phyloP scores from a whole-genome alignment of 2,329 filamentous ascomycete species.

The Beauveria medogensis region DNA sequence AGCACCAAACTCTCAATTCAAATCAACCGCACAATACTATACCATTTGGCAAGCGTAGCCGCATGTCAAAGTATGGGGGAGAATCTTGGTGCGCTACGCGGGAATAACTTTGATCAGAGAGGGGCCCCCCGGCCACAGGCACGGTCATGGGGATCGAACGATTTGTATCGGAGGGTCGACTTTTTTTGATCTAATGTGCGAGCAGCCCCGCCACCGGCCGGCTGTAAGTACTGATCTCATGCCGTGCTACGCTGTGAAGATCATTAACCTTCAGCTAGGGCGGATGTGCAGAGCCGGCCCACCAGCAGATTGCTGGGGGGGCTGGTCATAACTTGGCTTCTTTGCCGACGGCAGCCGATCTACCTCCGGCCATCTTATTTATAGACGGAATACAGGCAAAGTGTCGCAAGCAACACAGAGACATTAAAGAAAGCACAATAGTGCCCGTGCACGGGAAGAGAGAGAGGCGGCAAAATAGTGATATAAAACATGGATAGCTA shows the following conservation, averaged over 20 bases:
- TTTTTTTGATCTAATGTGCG: not conserved
- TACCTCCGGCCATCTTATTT: not conserved
- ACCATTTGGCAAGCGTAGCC: too few relatives aligned
- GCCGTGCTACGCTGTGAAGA: not conserved
- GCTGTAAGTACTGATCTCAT: not conserved
- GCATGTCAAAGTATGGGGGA: not conserved
- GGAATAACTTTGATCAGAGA: not conserved
- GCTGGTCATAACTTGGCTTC: not conserved
- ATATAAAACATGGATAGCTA: not conserved
- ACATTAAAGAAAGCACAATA: not conserved
- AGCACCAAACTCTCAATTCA: not conserved
- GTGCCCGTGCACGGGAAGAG: not conserved
- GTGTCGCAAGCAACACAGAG: not conserved
- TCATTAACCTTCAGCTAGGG: not conserved
- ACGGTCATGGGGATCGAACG: not conserved
- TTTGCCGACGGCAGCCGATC: not conserved
- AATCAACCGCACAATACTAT: too few relatives aligned
- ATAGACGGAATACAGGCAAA: not conserved
- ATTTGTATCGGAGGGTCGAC: not conserved
- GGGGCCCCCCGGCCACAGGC: not conserved
- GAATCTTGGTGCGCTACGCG: not conserved
- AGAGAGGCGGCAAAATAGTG: not conserved
- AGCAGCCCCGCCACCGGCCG: not conserved
- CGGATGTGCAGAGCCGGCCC: not conserved
- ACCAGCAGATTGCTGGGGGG: not conserved